Evolutionary conservation across 225 moss, liverwort and hornwort genomes (phyloP).

Genomic region (Lunularia cruciata): DNA sequence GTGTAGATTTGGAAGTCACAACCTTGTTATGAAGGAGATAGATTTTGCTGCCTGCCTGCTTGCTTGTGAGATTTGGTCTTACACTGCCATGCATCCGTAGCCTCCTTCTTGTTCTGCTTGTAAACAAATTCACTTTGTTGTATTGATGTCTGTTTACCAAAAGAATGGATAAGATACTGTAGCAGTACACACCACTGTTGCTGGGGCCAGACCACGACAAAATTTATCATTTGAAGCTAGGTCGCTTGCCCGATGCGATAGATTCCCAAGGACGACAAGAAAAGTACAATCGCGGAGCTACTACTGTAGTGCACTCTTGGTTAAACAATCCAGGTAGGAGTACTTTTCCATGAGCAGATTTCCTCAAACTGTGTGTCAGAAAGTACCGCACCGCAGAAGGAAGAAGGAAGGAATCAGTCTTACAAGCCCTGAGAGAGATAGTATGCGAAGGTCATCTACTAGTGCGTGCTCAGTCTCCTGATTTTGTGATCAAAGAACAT

Average conservation of each 20-base stretch:
- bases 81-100: too few relatives aligned
- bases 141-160: neutral
- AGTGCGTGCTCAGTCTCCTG: neutral
- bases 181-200: neutral
- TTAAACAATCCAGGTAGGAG: neutral
- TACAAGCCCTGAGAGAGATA: neutral
- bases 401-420: neutral
- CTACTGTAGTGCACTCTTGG: neutral
- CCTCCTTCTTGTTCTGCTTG: neutral
- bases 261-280: slow-evolving; percentile 4
- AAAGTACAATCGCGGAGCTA: neutral
- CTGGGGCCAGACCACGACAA: neutral
- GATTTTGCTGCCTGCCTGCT: too few relatives aligned
- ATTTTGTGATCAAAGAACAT: slow-evolving; percentile 3
- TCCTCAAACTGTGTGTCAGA: neutral
- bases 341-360: neutral
- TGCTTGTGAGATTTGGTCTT: too few relatives aligned
- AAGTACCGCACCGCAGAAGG: neutral
- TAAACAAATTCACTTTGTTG: neutral
- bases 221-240: slow-evolving; percentile 1
- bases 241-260: neutral
- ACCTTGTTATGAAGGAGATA: too few relatives aligned
- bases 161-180: slow-evolving; percentile 8
- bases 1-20: neutral
- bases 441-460: neutral